These are phyloP conservation scores for Apiospora malaysiana DNA, from an alignment of 2,329 filamentous ascomycete genomes.

Conservation along the genomic window DNA sequence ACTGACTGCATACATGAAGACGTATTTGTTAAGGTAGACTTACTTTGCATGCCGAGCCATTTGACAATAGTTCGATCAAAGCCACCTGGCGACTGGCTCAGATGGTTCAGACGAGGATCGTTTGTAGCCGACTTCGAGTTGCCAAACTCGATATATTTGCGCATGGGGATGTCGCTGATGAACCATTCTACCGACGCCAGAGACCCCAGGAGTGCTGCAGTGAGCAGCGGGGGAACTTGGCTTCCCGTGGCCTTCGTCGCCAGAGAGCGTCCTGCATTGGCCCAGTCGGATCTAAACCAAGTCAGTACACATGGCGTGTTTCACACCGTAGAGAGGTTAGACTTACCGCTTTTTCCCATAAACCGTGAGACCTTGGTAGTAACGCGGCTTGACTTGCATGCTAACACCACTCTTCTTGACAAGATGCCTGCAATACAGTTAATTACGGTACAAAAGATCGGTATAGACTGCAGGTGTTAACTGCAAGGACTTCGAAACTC, in stretches of 20 bases:
- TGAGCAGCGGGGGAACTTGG: slow-evolving; percentile 63
- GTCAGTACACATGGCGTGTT: neutral
- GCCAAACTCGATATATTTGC: slow-evolving; percentile 72
- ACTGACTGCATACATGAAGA: neutral
- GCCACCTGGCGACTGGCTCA: slow-evolving; percentile 65
- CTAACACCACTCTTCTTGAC: slow-evolving; percentile 67
- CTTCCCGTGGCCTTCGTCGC: slow-evolving; percentile 46
- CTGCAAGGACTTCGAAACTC: neutral
- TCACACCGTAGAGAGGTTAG: neutral
- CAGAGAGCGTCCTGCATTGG: slow-evolving; percentile 61
- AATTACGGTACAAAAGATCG: neutral
- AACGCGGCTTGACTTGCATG: slow-evolving; percentile 67
- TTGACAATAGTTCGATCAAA: slow-evolving; percentile 67
- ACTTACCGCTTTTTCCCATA: slow-evolving; percentile 70
- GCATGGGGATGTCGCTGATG: slow-evolving; percentile 70
- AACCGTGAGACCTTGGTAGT: slow-evolving; percentile 47
- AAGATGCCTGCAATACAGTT: slow-evolving; percentile 47
- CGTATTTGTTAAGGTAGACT: slow-evolving; percentile 38
- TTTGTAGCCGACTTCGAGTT: slow-evolving; percentile 62
- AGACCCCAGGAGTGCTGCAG: slow-evolving; percentile 61
- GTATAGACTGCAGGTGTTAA: neutral
- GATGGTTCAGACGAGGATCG: slow-evolving; percentile 66
- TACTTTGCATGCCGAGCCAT: slow-evolving; percentile 67
- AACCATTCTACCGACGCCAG: slow-evolving; percentile 80
- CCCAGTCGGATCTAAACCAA: slow-evolving; percentile 70